Conservation (phyloP, 1,139 yeast genomes). For the Saccharomyces pastorianus region DNA sequence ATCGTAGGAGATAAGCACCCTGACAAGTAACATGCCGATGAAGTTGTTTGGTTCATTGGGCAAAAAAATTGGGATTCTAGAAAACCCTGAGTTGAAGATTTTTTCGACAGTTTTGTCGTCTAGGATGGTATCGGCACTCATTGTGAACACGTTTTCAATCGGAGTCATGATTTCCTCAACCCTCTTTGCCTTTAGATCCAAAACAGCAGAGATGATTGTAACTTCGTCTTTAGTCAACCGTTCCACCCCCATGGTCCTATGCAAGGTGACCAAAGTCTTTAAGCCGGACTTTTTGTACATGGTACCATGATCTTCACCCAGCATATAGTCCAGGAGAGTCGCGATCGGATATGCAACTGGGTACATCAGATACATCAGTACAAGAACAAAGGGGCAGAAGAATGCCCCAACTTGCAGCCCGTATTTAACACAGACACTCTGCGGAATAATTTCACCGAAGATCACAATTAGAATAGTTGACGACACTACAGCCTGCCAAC, state of each 20-base stretch:
- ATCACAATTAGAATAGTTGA: conserved; percentile 89
- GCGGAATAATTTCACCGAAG: conserved; percentile 96
- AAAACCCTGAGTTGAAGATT: conserved; percentile 88
- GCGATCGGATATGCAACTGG: conserved; percentile 94
- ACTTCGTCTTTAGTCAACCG: conserved; percentile 91
- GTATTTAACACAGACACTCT: conserved; percentile 82
- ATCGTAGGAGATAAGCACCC: conserved; percentile 89
- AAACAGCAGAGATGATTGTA: conserved; percentile 86
- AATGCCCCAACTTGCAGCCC: conserved; percentile 88
- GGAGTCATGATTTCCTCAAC: conserved; percentile 92
- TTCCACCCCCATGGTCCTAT: conserved; percentile 92
- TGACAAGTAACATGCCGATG: conserved; percentile 88
- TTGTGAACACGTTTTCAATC: conserved; percentile 78
- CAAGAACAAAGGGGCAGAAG: conserved; percentile 80
- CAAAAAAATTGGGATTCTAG: conserved; percentile 89
- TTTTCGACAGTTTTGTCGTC: conserved; percentile 83
- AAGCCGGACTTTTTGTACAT: conserved; percentile 87
- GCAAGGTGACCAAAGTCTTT: conserved; percentile 86
- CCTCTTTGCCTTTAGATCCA: conserved; percentile 86
- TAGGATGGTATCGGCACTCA: conserved; percentile 75
- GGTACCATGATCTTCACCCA: conserved; percentile 96
- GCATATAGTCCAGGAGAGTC: conserved; percentile 61
- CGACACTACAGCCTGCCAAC: conserved; percentile 92
- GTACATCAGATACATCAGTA: conserved; percentile 80
- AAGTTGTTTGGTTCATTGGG: conserved; percentile 87